Conservation (phyloP, 495 filamentous ascomycete genomes). For the Clavariopsis aquatica region DNA sequence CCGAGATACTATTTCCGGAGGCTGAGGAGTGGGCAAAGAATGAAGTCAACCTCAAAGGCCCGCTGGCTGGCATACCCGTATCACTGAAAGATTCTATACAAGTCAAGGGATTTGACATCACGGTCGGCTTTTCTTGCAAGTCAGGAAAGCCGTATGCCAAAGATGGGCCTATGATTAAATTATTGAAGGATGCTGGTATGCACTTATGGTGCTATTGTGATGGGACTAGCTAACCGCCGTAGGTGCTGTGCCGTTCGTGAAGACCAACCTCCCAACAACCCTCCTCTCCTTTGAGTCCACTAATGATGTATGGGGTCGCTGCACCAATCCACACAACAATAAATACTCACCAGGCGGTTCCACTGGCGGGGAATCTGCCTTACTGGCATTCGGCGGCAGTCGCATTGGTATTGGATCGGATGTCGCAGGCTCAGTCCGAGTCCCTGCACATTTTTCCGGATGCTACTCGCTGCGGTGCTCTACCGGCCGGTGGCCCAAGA, state of each 20-base stretch:
- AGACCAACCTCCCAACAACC: slow-evolving; percentile 91
- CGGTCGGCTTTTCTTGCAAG: slow-evolving; percentile 76
- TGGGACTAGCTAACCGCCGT: neutral
- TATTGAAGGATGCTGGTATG: slow-evolving; percentile 83
- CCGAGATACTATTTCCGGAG: slow-evolving; percentile 79
- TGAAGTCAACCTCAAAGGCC: slow-evolving; percentile 75
- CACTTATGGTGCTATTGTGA: neutral
- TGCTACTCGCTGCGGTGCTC: slow-evolving; percentile 89
- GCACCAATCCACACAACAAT: slow-evolving; percentile 77
- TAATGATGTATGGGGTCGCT: slow-evolving; percentile 83
- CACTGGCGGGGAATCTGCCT: slow-evolving; percentile 83
- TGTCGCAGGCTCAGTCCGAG: slow-evolving; percentile 88
- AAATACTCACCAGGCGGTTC: slow-evolving; percentile 89
- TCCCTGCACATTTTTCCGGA: slow-evolving; percentile 86
- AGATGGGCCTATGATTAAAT: slow-evolving; percentile 73
- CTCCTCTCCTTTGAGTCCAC: slow-evolving; percentile 88
- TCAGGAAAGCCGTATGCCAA: slow-evolving; percentile 62
- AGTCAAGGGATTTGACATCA: slow-evolving; percentile 83
- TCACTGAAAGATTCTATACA: slow-evolving; percentile 85
- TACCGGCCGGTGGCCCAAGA: slow-evolving; percentile 94
- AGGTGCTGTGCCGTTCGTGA: slow-evolving; percentile 93
- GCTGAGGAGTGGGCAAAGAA: slow-evolving; percentile 73
- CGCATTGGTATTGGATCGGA: slow-evolving; percentile 95
- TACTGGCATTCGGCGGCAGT: slow-evolving; percentile 80
- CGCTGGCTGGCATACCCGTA: slow-evolving; percentile 86